Evolutionary conservation across 306 rosid genomes (phyloP), one percentile per base, ranked within the genome.

Genomic region (Cicer yamashitae): DNA sequence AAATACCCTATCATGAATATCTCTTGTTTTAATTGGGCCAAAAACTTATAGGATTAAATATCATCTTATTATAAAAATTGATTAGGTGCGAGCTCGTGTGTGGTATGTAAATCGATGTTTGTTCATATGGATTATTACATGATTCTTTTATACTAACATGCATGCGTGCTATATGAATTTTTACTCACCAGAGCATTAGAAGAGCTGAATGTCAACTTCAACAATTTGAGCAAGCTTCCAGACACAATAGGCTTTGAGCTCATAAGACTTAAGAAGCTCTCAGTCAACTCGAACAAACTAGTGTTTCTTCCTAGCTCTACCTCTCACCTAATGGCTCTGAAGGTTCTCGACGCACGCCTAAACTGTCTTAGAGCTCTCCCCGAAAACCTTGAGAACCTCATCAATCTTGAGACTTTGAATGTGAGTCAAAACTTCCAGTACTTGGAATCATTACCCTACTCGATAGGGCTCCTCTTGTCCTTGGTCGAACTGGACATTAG

Each of bases 361-460:
- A 96, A 96, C 71, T 92, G 96, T 78, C 91, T 96, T 14, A 60
- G 90, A 2, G 43, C 84, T 1, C 96, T 96, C 22, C 99, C 99
- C 0, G 87, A 84, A 1, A 91, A 89, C 63, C 89, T 96, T 0
- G 99, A 92, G 84, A 96, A 96, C 58, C 97, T 96, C 2, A 60
- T 87, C 48, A 90, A 96, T 84, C 97, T 96, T 1, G 85, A 90
- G 80, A 82, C 79, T 50, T 87, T 96, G 1, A 96, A 92, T 14
- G 84, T 96, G n/a, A 92, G 99, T 84, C 98, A 96, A 47, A 96
- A 96, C 76, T 96, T 96, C 79, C 99, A 88, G 50, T 85, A 88
- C 79, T 82, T 96, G 4, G 87, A 79, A 3, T 8, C 88, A 13
- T 76, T 96, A 1, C 99, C 99, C 0, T 90, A 89, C 71, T 90